Base-by-base conservation (phyloP, 495 filamentous ascomycete species). In the Aspergillus hancockii region DNA sequence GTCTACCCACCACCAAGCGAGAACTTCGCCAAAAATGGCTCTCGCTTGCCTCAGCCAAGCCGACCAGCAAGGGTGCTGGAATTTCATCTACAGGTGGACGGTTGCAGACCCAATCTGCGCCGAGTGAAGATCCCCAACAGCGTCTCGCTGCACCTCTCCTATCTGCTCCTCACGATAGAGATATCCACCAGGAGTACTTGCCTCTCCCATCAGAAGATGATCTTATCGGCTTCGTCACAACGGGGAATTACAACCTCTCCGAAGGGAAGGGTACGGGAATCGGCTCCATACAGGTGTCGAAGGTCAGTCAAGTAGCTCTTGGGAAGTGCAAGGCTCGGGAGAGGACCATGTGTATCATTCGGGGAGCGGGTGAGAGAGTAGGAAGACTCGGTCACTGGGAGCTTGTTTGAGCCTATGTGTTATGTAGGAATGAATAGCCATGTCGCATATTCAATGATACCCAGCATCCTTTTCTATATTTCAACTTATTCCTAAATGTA, bases 161-260 rank as follows among this genome's bases (percentile, higher is more conserved):
- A 31, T 62, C 72, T 3, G 63, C 65, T 2, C 46, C 47, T n/a
- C 19, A 49, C 13, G 52, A 61, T 60, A 59, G 75, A 58, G 64
- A 78, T 69, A 59, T 71, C 32, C 75, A 73, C 6, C 66, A 79
- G 21, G 79, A 80, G 0, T 85, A 90, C 58, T 84, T 90, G 0
- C 67, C 83, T 1, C 84, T 90, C 6, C 94, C 94, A 0, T 72
- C 75, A 1, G 89, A 90, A 59, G 79, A 83, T 14, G 91, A 97
- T 66, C 76, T 97, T 30, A 89, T 98, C 40, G 94, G 94, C 0
- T 98, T 96, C 68, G 87, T 97, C 21, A 97, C 92, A 22, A 89
- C 87, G 2, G 94, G 93, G 2, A 88, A 89, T 52, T 97, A 88
- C 62, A 90, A 90, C 62, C 78, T 97, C 4, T 85, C 84, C 7